Evolutionary conservation across 306 rosid species (phyloP), one percentile per base, ranked within the genome.

Genomic region (Comarum palustre): DNA sequence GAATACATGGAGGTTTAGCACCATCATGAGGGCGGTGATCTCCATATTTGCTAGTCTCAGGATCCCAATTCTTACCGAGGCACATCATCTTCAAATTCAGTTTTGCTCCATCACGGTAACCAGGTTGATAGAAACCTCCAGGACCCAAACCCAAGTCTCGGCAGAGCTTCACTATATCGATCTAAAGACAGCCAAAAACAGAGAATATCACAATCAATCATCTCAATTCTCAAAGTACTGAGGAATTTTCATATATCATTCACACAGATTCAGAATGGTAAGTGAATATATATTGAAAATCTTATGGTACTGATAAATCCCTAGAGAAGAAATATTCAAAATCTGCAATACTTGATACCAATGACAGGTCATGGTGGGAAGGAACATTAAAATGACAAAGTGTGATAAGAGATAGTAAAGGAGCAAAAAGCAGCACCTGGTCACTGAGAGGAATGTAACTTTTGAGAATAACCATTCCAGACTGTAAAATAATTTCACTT

Each of bases 121-220:
- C 89, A 75, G 97, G 97, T 77, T 85, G 87, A 85, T 88, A 94
- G 84, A 94, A 94, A 42, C 98, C 98, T 63, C 97, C 92, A 15
- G 22, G 11, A 19, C 90, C 89, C 41, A 75, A 0, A 67, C 98
- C 97, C 59, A 91, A 71, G 41, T 73, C 70, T 50, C 80, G 76
- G 82, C 96, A 89, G 64, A 0, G 72, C 69, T 85, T 79, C 42
- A 91, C 92, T 69, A 91, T 81, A 52, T 77, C 69, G 43, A 75
- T 75, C 90, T 88, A 32, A 10, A 32, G 51, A 36, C 48, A 4
- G 8, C 7, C 0, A 66, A 55, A 27, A 34, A 62, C 20, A 12
- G 47, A 16, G 58, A 32, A 45, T 55, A 1, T 45, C n/a, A 45
- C 6, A 3, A 78, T 43, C 22, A 22, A 22, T 52, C 38, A 34